Evolutionary conservation across 495 filamentous ascomycete species (phyloP).

Genomic region (Friedmanniomyces endolithicus): DNA sequence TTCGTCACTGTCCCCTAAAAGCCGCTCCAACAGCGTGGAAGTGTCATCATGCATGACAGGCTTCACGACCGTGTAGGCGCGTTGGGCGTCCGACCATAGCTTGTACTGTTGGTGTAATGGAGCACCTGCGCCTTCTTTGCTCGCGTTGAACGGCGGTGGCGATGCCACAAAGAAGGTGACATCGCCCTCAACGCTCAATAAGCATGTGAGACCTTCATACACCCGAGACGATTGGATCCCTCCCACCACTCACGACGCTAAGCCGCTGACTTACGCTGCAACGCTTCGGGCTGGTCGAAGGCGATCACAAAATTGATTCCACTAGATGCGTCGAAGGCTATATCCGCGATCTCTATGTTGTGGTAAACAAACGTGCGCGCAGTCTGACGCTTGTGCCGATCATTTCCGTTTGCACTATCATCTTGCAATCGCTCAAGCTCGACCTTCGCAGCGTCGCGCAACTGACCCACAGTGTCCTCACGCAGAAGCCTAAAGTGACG

Average conservation of each 20-base stretch:
- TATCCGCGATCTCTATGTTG: conserved; percentile 25
- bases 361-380: conserved; percentile 32
- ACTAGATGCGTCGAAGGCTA: conserved; percentile 35
- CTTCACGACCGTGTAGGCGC: conserved; percentile 25
- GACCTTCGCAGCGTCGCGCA: conserved; percentile 22
- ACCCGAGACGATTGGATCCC: conserved; percentile 42
- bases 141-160: conserved; percentile 13
- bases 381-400: too few relatives aligned
- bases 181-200: conserved; percentile 35
- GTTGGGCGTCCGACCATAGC: neutral
- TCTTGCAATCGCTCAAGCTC: conserved; percentile 28
- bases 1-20: neutral
- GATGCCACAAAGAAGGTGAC: conserved; percentile 46
- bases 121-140: neutral
- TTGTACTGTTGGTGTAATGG: neutral
- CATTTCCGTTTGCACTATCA: neutral
- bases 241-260: conserved; percentile 50
- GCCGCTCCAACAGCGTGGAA: neutral
- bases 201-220: conserved; percentile 46
- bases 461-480: conserved; percentile 47
- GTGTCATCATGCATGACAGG: neutral
- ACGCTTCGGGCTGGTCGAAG: conserved; percentile 43
- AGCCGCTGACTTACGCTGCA: conserved; percentile 21
- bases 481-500: conserved; percentile 57
- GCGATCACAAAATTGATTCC: conserved; percentile 44